Conservation (phyloP, 2,329 filamentous ascomycete species). For the Penicillium frequentans region DNA sequence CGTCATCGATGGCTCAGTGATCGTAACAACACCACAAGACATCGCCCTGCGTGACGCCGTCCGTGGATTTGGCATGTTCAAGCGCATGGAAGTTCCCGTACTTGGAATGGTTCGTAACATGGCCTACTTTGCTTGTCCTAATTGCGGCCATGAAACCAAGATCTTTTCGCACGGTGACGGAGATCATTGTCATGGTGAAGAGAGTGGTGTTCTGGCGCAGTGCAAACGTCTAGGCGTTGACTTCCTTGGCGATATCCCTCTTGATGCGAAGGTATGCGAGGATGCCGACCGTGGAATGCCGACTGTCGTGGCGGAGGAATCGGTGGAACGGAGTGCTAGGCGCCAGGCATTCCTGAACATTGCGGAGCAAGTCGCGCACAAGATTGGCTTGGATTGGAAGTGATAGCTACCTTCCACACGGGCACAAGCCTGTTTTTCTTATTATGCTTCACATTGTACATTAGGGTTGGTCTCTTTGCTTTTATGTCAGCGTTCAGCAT, state of each 20-base stretch:
- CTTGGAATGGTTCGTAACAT: conserved; percentile 92
- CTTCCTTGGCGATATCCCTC: conserved; percentile 84
- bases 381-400: conserved; percentile 45
- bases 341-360: conserved; percentile 71
- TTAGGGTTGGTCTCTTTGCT: background rate
- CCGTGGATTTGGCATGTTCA: conserved; percentile 90
- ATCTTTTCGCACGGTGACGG: conserved; percentile 63
- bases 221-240: conserved; percentile 72
- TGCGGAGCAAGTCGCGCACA: conserved; percentile 55
- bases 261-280: conserved; percentile 82
- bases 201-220: conserved; percentile 64
- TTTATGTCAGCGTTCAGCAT: background rate
- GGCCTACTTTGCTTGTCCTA: conserved; percentile 78
- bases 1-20: conserved; percentile 76
- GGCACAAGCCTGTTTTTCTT: background rate
- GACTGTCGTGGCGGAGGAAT: conserved; percentile 83
- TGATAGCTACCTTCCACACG: conserved; percentile 4
- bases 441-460: background rate
- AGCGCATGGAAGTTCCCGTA: conserved; percentile 73
- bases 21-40: conserved; percentile 92
- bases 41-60: conserved; percentile 89
- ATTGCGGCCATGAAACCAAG: conserved; percentile 70
- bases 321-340: conserved; percentile 59
- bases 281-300: conserved; percentile 86
- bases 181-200: conserved; percentile 37